A percentile compares a stretch with the other conserved stretches of the same genome.
phyloP scores from a whole-genome alignment of 805 yeast species.

The Ogataea nakhonphanomensis region DNA sequence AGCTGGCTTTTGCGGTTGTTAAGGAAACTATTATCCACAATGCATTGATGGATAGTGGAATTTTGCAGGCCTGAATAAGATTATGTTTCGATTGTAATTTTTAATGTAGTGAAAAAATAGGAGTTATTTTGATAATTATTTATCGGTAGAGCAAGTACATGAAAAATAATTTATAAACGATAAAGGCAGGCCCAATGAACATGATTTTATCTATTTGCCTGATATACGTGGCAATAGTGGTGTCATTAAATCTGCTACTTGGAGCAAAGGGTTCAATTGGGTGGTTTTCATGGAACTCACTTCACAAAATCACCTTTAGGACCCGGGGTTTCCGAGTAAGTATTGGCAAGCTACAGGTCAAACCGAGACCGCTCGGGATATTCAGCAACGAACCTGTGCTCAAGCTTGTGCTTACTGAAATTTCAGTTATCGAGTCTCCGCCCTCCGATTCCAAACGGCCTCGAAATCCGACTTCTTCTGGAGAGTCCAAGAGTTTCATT shows the following conservation, averaged over 20 bases:
- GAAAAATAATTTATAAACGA: not conserved
- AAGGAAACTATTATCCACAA: conserved; percentile 56
- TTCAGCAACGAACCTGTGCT: conserved; percentile 3
- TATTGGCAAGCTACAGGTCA: conserved; percentile 17
- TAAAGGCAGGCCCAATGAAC: not conserved
- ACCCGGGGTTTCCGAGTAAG: conserved; percentile 5
- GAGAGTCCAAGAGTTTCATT: not conserved
- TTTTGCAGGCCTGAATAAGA: conserved; percentile 33
- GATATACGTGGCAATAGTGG: conserved; percentile 9
- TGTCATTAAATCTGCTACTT: conserved; percentile 14
- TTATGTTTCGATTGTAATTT: not conserved
- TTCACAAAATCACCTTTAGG: conserved; percentile 16
- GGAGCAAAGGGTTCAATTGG: conserved; percentile 22
- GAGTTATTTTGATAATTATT: not conserved
- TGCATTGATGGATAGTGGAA: conserved; percentile 53
- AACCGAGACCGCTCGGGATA: conserved; percentile 19
- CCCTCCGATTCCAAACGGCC: not conserved
- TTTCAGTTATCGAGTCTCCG: not conserved
- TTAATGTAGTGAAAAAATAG: not conserved
- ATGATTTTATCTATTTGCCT: conserved; percentile 2
- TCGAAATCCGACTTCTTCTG: too few species aligned
- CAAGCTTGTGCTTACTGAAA: not conserved
- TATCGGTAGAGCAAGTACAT: not conserved
- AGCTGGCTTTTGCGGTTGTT: conserved; percentile 66
- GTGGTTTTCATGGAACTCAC: conserved; percentile 24